phyloP scores from a whole-genome alignment of 257 asterid species.

The Penstemon eatonii region DNA sequence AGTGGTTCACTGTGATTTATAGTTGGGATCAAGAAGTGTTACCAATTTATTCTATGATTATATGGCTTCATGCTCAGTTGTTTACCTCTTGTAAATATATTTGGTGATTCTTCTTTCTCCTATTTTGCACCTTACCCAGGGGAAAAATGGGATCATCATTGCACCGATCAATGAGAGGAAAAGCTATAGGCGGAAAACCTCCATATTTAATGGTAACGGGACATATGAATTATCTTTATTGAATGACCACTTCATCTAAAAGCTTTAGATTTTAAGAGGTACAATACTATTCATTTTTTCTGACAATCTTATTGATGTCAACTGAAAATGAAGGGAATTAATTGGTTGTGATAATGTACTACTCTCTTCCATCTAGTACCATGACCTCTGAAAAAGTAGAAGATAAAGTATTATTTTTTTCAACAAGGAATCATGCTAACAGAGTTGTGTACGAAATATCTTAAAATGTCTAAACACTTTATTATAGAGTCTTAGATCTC shows the following conservation, averaged over 20 bases:
- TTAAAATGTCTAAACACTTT: too few relatives aligned
- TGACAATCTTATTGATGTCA: background rate
- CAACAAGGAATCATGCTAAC: background rate
- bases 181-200: conserved; percentile 66
- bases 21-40: conserved; percentile 8
- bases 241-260: too few relatives aligned
- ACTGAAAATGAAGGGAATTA: background rate
- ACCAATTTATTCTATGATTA: conserved; percentile 8
- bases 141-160: conserved; percentile 79
- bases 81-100: background rate
- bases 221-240: conserved; percentile 1
- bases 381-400: background rate
- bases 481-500: too few relatives aligned
- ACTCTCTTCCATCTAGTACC: background rate
- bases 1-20: background rate
- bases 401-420: background rate
- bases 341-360: background rate
- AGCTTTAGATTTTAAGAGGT: too few relatives aligned
- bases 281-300: too few relatives aligned
- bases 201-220: conserved; percentile 60
- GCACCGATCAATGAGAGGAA: conserved; percentile 46
- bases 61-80: background rate
- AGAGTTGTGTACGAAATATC: too few relatives aligned
- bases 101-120: conserved; percentile 5
- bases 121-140: conserved; percentile 40